phyloP scores from a whole-genome alignment of 2,329 filamentous ascomycete species.

The Colletotrichum spinosum region DNA sequence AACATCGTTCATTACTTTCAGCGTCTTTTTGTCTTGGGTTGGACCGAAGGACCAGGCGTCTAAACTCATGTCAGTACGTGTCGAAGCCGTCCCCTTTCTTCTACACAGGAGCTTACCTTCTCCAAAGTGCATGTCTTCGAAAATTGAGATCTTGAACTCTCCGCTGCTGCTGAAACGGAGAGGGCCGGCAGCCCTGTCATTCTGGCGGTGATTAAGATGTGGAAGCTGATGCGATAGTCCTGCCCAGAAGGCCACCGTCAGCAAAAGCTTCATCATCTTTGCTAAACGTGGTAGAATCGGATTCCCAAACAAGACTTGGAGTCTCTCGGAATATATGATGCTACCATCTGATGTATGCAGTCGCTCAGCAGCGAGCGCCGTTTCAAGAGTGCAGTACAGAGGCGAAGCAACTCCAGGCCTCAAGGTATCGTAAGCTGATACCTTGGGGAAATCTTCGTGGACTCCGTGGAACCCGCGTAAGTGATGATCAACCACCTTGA shows the following conservation, averaged over 20 bases:
- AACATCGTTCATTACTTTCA: slow-evolving; percentile 67
- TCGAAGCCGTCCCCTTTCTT: background rate
- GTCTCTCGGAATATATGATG: slow-evolving; percentile 14
- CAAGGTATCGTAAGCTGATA: no score
- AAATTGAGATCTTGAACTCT: slow-evolving; percentile 67
- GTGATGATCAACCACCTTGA: no score
- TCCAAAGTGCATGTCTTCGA: slow-evolving; percentile 78
- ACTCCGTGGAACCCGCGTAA: no score
- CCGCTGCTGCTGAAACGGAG: slow-evolving; percentile 55
- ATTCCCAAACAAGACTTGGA: background rate
- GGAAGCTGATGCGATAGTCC: slow-evolving; percentile 6
- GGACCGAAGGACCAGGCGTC: slow-evolving; percentile 60
- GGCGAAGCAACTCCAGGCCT: background rate
- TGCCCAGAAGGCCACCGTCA: background rate
- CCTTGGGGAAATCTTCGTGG: no score
- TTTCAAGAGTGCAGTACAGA: slow-evolving; percentile 23
- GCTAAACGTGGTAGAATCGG: fast-evolving
- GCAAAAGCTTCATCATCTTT: background rate
- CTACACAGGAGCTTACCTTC: slow-evolving; percentile 61
- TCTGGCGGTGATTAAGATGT: background rate
- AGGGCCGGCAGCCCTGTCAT: slow-evolving; percentile 27
- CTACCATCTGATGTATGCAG: slow-evolving; percentile 18
- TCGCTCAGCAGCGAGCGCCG: slow-evolving; percentile 12
- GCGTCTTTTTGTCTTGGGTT: slow-evolving; percentile 67
- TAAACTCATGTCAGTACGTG: slow-evolving; percentile 31